phyloP scores from a whole-genome alignment of 73 alveolate species.

The Paramecium tetraurelia region DNA sequence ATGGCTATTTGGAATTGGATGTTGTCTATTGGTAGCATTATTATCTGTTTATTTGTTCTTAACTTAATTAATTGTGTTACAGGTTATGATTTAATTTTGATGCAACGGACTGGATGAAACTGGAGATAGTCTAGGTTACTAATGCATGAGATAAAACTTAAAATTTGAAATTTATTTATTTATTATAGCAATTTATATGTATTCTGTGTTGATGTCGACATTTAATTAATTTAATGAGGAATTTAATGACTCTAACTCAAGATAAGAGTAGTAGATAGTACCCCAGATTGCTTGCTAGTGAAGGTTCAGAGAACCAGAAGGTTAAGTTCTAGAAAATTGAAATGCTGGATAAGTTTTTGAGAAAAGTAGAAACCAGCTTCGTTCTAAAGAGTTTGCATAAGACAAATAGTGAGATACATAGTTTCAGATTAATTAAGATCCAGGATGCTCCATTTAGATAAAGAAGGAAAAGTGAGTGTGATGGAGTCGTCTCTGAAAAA shows the following conservation, averaged over 20 bases:
- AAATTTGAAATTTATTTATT: neutral
- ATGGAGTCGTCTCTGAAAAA: neutral
- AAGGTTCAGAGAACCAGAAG: neutral
- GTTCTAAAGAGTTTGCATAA: neutral
- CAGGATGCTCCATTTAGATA: neutral
- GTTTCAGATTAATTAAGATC: neutral
- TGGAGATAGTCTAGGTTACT: neutral
- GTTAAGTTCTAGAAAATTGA: neutral
- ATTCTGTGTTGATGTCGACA: neutral
- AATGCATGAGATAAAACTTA: neutral
- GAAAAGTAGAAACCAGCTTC: neutral
- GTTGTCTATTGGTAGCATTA: neutral
- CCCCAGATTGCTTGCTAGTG: neutral
- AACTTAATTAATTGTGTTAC: neutral
- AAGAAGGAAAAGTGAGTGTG: neutral
- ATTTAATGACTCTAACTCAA: neutral
- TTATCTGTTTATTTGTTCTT: neutral
- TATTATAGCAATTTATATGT: neutral
- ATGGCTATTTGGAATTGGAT: neutral
- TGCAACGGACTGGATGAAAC: conserved; percentile 8
- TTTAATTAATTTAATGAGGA: neutral
- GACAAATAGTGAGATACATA: neutral
- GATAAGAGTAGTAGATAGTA: neutral
- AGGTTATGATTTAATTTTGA: neutral
- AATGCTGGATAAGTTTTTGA: neutral